These are phyloP conservation scores for Canavalia ensiformis DNA, from an alignment of 306 rosid genomes.

Conservation along the genomic window DNA sequence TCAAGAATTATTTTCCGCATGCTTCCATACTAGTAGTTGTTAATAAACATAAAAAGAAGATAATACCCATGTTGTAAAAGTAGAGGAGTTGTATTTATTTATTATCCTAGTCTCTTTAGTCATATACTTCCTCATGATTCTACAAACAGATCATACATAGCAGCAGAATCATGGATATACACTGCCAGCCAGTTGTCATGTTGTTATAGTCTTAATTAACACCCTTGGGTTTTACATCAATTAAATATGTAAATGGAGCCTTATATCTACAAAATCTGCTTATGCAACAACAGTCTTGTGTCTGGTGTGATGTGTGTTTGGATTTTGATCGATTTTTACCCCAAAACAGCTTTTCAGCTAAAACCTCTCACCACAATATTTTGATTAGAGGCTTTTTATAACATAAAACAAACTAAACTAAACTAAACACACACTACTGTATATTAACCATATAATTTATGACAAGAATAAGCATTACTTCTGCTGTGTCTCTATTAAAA, in stretches of 20 bases:
- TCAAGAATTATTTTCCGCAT: neutral
- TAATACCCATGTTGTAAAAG: slow-evolving; percentile 23
- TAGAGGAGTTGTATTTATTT: slow-evolving; percentile 23
- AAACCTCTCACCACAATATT: neutral
- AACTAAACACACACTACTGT: neutral
- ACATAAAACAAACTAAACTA: slow-evolving; percentile 16
- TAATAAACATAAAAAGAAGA: slow-evolving; percentile 22
- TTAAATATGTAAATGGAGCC: slow-evolving; percentile 6
- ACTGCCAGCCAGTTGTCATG: neutral
- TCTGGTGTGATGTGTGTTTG: neutral
- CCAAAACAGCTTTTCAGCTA: slow-evolving; percentile 1
- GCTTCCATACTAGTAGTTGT: slow-evolving; percentile 20
- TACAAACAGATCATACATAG: slow-evolving; percentile 5
- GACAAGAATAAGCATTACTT: slow-evolving; percentile 35
- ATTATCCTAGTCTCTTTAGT: slow-evolving; percentile 17
- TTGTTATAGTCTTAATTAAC: neutral
- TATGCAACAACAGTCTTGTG: neutral
- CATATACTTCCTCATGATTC: slow-evolving; percentile 4
- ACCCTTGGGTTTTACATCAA: slow-evolving; percentile 10
- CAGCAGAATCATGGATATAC: slow-evolving; percentile 19
- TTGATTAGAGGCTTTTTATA: neutral
- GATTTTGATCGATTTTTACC: neutral
- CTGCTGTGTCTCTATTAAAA: slow-evolving; percentile 8
- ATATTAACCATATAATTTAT: neutral
- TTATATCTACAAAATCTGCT: slow-evolving; percentile 3